Conservation (phyloP, 129 eudicot species). For the Tagetes erecta region DNA sequence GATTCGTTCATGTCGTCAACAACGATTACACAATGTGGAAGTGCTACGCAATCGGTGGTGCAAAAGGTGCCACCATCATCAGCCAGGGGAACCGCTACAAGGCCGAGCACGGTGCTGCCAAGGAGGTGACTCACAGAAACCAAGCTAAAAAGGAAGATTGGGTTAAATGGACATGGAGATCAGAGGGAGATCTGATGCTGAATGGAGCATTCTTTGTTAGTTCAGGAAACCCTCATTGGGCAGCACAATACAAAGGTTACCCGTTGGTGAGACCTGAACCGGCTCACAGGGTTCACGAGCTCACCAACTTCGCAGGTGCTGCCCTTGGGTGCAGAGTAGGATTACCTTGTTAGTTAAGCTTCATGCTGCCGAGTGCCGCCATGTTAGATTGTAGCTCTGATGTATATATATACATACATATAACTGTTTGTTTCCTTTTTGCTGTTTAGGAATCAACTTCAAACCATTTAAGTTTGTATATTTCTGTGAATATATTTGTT, state of each 20-base stretch:
- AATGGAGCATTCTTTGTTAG: conserved; percentile 71
- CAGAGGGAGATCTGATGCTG: conserved; percentile 71
- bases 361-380: conserved; percentile 1
- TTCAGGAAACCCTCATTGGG: conserved; percentile 64
- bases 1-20: conserved; percentile 82
- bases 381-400: conserved; percentile 23
- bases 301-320: conserved; percentile 58
- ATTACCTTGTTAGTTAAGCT: conserved; percentile 41
- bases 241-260: conserved; percentile 24
- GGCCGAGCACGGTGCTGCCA: conserved; percentile 59
- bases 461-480: conserved; percentile 17
- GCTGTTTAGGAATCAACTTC: conserved; percentile 31
- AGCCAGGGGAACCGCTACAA: conserved; percentile 91
- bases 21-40: conserved; percentile 96
- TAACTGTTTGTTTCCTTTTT: conserved; percentile 32
- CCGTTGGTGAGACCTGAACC: conserved; percentile 44
- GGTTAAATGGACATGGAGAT: conserved; percentile 82
- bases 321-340: conserved; percentile 51
- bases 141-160: conserved; percentile 45
- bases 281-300: conserved; percentile 35
- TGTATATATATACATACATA: conserved; percentile 7
- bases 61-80: conserved; percentile 66
- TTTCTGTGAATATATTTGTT: conserved; percentile 12
- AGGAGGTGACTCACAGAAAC: conserved; percentile 73
- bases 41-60: conserved; percentile 94